Percentiles rank a stretch among this genome's conserved stretches.
Conservation (phyloP, 179 eudicot genomes). For the Camellia oleifera region DNA sequence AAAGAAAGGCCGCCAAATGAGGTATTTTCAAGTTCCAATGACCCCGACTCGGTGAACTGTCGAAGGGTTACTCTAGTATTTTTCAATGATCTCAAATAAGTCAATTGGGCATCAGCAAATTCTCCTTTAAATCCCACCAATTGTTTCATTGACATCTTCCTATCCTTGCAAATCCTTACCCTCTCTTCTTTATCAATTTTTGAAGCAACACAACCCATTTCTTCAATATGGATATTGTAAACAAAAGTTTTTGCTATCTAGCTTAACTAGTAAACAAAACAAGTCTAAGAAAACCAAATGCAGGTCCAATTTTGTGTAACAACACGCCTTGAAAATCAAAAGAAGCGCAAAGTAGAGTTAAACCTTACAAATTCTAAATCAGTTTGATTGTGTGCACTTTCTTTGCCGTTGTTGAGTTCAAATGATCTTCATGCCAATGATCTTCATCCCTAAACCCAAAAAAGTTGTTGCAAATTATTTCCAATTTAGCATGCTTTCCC, state of each 20-base stretch:
- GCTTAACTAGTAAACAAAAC: not conserved
- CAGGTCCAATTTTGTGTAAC: not conserved
- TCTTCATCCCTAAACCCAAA: not conserved
- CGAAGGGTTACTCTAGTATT: constrained; percentile 76
- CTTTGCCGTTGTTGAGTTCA: not conserved
- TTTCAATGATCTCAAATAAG: constrained; percentile 65
- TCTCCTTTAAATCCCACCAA: constrained; percentile 54
- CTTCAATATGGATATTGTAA: constrained; percentile 4
- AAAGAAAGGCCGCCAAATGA: constrained; percentile 21
- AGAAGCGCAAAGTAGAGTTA: not conserved
- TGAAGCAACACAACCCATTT: constrained; percentile 74
- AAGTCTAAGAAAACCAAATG: not conserved
- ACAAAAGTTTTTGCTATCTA: not conserved
- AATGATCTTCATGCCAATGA: not conserved
- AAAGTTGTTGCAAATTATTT: not conserved
- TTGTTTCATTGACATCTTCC: constrained; percentile 66
- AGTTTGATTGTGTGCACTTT: not conserved
- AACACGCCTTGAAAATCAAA: not conserved
- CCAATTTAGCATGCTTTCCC: not conserved
- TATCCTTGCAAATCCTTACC: constrained; percentile 67
- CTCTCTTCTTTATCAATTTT: constrained; percentile 65
- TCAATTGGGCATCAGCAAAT: constrained; percentile 61
- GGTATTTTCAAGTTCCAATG: constrained; percentile 48
- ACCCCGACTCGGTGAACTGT: constrained; percentile 75
- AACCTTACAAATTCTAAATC: not conserved